These are phyloP conservation scores for Apiospora saccharicola DNA, from an alignment of 2,329 filamentous ascomycete genomes.

Conservation along the genomic window DNA sequence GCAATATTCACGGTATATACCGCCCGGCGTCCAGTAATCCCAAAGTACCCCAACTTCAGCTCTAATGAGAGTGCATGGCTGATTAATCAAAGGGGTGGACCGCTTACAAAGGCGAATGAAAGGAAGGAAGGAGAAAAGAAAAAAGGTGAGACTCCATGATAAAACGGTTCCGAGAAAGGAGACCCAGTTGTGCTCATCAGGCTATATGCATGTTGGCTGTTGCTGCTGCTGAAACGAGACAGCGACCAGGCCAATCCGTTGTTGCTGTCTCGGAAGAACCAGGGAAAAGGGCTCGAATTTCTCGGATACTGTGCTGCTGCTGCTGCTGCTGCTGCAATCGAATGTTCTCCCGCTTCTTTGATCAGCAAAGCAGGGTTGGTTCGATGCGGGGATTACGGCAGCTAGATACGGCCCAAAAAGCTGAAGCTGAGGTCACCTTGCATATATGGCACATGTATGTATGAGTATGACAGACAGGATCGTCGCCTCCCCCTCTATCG, in stretches of 20 bases:
- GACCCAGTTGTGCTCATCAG: background rate
- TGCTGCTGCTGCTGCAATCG: constrained; percentile 9
- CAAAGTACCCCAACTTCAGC: background rate
- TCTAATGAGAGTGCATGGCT: background rate
- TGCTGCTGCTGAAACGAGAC: constrained; percentile 14
- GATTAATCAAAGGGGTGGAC: background rate
- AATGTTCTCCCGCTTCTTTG: constrained; percentile 22
- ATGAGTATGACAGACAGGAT: constrained; percentile 9
- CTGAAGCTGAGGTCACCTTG: constrained; percentile 15
- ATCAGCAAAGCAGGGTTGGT: constrained; percentile 16
- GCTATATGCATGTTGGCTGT: constrained; percentile 17
- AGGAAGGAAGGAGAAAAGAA: background rate
- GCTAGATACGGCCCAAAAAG: constrained; percentile 2
- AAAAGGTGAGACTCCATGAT: constrained; percentile 4
- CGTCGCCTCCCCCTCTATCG: background rate
- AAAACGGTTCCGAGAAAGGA: background rate
- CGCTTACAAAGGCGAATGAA: background rate
- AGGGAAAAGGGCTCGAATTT: background rate
- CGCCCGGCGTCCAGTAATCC: background rate
- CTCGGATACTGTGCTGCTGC: background rate
- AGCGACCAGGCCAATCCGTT: constrained; percentile 4
- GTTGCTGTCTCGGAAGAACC: constrained; percentile 11
- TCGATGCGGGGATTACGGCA: constrained; percentile 13
- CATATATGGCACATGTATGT: constrained; percentile 9
- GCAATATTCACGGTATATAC: background rate